phyloP scores from a whole-genome alignment of 306 rosid genomes.

The Fragaria nilgerrensis region DNA sequence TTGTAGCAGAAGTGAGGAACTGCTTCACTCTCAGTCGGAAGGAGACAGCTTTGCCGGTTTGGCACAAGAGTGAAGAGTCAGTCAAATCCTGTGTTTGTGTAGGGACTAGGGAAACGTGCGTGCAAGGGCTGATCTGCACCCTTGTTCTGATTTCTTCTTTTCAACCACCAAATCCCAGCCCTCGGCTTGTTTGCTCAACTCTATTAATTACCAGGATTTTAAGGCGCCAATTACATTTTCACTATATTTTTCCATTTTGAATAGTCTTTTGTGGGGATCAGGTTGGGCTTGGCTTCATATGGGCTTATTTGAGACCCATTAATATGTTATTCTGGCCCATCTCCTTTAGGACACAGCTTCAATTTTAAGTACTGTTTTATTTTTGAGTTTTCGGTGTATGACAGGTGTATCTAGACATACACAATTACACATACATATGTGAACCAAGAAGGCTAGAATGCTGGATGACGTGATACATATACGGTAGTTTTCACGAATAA shows the following conservation, averaged over 20 bases:
- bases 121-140: neutral
- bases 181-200: neutral
- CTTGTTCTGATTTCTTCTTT: neutral
- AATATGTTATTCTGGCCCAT: too few relatives aligned
- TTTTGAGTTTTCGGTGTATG: too few relatives aligned
- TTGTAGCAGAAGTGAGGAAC: neutral
- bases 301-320: too few relatives aligned
- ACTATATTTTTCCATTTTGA: neutral
- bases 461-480: too few relatives aligned
- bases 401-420: too few relatives aligned
- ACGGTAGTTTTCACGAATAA: too few relatives aligned
- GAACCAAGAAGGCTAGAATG: too few relatives aligned
- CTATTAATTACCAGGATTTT: conserved; percentile 1
- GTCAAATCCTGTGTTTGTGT: neutral
- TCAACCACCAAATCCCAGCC: neutral
- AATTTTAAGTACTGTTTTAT: too few relatives aligned
- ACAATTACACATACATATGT: too few relatives aligned
- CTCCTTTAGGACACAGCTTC: too few relatives aligned
- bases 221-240: neutral
- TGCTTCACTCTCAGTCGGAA: neutral
- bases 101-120: neutral
- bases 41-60: neutral
- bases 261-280: neutral
- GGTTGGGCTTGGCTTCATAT: too few relatives aligned
- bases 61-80: neutral